Base-by-base conservation (phyloP, 345 rosid species). In the Lepidium didymum region DNA sequence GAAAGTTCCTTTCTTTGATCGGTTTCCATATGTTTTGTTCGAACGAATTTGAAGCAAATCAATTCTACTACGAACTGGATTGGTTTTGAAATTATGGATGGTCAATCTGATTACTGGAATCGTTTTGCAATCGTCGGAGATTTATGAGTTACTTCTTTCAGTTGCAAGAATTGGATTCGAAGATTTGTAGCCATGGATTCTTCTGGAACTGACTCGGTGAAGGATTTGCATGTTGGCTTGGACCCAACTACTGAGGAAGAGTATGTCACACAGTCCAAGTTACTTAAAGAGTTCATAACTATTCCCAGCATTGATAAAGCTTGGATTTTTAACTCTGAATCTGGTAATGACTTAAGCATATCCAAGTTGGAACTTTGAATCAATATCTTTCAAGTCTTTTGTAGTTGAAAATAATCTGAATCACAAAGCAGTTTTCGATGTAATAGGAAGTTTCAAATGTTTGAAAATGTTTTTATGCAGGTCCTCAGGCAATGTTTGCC, bases 261-360 rank as follows among this genome's bases (percentile, higher is more conserved):
- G 35, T 89, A 82, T 81, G 86, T 70, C 21, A 78, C 81, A 14
- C 90, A 81, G 62, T 94, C 97, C 43, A 85, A 84, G 72, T 68
- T 89, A 60, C 91, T 89, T 42, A 74, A 81, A 77, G 96, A 94
- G 53, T 94, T 91, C 73, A 58, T 52, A 12, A 70, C 21, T 33
- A 85, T 94, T 42, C 71, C 91, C 46, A 83, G 56, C 69, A 81
- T 94, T 62, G 93, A 91, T 77, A 83, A 81, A 76, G 93, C 99
- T 8, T 91, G 99, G 97, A 77, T 81, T 53, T 85, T 87, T 21
- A 77, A 83, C 51, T 82, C 86, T 21, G 57, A 66, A 12, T 75
- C 37, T 53, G 96, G 97, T 89, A 82, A 14, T 62, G 1, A 5
- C n/a, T 19, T 66, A 41, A 9, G 4, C 33, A 38, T 23, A 51